Conservation (phyloP, 169 alveolate species). For the Eimeria necatrix region DNA sequence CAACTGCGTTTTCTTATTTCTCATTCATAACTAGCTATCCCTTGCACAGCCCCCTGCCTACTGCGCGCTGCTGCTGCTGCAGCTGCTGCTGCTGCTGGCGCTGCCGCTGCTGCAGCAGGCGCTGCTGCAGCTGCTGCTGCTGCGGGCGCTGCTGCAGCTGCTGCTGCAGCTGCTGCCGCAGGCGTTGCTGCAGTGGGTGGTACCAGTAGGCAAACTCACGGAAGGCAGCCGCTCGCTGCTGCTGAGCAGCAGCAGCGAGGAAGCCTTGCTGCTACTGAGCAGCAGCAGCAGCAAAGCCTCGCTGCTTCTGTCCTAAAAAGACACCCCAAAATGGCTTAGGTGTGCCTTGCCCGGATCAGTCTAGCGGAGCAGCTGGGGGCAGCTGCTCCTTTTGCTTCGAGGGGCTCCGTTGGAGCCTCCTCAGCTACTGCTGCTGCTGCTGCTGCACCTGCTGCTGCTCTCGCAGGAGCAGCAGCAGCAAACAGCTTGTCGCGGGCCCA, state of each 20-base stretch:
- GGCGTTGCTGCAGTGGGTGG: too few species aligned
- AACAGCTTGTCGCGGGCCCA: too few species aligned
- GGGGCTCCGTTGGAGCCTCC: slow-evolving; percentile 13
- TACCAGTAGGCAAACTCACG: neutral
- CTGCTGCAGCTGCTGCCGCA: slow-evolving; percentile 49
- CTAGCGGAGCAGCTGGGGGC: neutral
- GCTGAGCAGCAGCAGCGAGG: neutral
- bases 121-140: slow-evolving; percentile 20
- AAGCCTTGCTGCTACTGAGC: neutral
- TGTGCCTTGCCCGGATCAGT: neutral
- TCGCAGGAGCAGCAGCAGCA: neutral
- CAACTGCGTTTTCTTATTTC: too few species aligned
- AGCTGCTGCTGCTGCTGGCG: slow-evolving; percentile 34
- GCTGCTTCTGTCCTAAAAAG: neutral
- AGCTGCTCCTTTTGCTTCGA: neutral
- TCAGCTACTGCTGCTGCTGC: neutral
- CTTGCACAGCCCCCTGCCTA: neutral
- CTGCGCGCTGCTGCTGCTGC: slow-evolving; percentile 27
- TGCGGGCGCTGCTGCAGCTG: neutral
- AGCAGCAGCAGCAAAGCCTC: neutral
- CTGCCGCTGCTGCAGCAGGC: slow-evolving; percentile 5
- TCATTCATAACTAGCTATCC: too few species aligned
- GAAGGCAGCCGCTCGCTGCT: neutral
- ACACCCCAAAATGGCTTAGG: slow-evolving; percentile 2
- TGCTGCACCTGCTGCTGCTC: neutral